Evolutionary conservation across 2,329 filamentous ascomycete species (phyloP).

Genomic region (Penicillium sp.): DNA sequence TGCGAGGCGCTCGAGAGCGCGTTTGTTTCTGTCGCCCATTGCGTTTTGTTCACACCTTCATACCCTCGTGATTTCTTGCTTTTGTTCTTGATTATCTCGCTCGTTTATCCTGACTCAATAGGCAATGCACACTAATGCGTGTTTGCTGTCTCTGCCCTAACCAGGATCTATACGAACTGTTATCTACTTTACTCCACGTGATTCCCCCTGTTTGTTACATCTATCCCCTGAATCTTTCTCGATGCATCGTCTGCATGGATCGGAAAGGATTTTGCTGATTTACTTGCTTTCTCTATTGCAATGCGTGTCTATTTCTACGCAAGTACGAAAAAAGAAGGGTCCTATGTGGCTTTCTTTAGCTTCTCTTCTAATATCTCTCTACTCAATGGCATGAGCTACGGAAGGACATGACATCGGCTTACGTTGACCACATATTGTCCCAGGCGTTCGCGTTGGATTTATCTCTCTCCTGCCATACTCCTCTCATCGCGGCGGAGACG

Average conservation of each 20-base stretch:
- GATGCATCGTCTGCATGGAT: constrained; percentile 27
- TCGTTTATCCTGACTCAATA: constrained; percentile 11
- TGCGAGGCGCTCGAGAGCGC: constrained; percentile 23
- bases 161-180: constrained; percentile 27
- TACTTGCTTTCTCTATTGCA: constrained; percentile 13
- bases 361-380: constrained; percentile 12
- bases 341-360: constrained; percentile 15
- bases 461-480: neutral
- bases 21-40: constrained; percentile 22
- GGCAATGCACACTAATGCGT: constrained; percentile 8
- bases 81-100: constrained; percentile 13
- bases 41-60: constrained; percentile 29
- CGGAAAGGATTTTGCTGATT: constrained; percentile 24
- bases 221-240: constrained; percentile 26
- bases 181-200: constrained; percentile 29
- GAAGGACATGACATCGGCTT: constrained; percentile 14
- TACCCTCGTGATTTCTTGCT: constrained; percentile 33
- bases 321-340: constrained; percentile 13
- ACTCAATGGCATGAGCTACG: constrained; percentile 16
- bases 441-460: constrained; percentile 11
- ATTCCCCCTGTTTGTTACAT: constrained; percentile 29
- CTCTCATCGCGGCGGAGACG: constrained; percentile 7
- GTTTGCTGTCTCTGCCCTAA: constrained; percentile 8
- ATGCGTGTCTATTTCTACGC: constrained; percentile 12
- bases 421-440: constrained; percentile 10